Conservation (phyloP, 768 basidiomycete species). For the Mycena belliarum region DNA sequence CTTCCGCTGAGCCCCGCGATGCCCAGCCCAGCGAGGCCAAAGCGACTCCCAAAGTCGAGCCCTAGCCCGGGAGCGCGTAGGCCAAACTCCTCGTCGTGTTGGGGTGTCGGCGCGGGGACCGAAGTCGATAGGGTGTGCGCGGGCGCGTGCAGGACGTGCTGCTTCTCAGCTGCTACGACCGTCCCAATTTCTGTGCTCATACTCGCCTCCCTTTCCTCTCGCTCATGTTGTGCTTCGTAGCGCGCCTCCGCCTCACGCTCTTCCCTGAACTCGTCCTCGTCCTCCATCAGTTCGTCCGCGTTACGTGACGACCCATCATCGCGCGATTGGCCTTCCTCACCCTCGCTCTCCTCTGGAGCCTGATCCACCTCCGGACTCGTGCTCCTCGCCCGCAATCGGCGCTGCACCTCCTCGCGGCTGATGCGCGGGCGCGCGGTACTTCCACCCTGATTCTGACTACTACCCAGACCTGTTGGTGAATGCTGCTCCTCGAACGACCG, state of each 20-base stretch:
- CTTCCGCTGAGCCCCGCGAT: slow-evolving; percentile 22
- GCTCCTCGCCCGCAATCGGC: slow-evolving; percentile 50
- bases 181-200: slow-evolving; percentile 13
- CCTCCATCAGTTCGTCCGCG: slow-evolving; percentile 16
- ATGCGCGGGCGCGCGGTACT: slow-evolving; percentile 44
- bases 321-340: not conserved
- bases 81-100: slow-evolving; percentile 31
- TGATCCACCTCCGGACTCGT: slow-evolving; percentile 30
- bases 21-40: slow-evolving; percentile 41
- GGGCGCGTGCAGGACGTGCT: not conserved
- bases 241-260: slow-evolving; percentile 21
- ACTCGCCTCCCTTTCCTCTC: slow-evolving; percentile 1
- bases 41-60: slow-evolving; percentile 52
- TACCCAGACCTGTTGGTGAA: not conserved
- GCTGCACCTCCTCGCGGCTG: slow-evolving; percentile 54
- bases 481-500: not conserved
- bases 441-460: not conserved
- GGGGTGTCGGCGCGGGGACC: not conserved
- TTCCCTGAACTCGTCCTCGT: slow-evolving; percentile 24
- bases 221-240: slow-evolving; percentile 1
- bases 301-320: no score
- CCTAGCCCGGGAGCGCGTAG: slow-evolving; percentile 33
- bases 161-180: slow-evolving; percentile 18
- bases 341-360: not conserved
- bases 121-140: not conserved